Percentiles rank a stretch among this genome's conserved stretches.
Evolutionary conservation across 2,329 filamentous ascomycete species (phyloP).

Genomic region (Cladophialophora yegresii): DNA sequence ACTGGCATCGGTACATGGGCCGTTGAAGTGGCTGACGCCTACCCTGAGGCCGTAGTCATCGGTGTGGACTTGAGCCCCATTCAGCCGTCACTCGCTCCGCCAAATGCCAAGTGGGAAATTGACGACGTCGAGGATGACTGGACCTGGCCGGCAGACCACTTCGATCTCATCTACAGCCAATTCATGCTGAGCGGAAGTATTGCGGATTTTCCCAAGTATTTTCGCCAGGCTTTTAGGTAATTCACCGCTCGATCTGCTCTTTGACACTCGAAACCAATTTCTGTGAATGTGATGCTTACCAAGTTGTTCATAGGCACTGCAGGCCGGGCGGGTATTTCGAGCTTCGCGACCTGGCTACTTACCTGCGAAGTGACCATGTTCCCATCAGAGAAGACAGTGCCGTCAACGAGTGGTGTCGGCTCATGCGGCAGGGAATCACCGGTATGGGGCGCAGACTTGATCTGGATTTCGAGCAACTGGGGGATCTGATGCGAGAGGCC

Average conservation of each 20-base stretch:
- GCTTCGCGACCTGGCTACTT: slow-evolving; percentile 42
- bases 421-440: slow-evolving; percentile 42
- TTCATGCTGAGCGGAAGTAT: slow-evolving; percentile 57
- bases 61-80: slow-evolving; percentile 37
- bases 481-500: slow-evolving; percentile 32
- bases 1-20: slow-evolving; percentile 32
- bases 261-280: neutral
- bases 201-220: slow-evolving; percentile 52
- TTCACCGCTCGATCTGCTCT: neutral
- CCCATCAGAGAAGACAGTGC: slow-evolving; percentile 34
- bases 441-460: slow-evolving; percentile 50
- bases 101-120: slow-evolving; percentile 58
- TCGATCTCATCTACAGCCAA: slow-evolving; percentile 63
- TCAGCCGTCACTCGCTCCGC: slow-evolving; percentile 48
- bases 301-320: slow-evolving; percentile 38
- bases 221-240: slow-evolving; percentile 29
- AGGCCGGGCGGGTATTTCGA: slow-evolving; percentile 46
- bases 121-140: slow-evolving; percentile 61
- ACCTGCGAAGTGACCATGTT: slow-evolving; percentile 36
- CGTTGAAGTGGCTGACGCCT: slow-evolving; percentile 37
- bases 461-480: slow-evolving; percentile 38
- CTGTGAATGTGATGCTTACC: slow-evolving; percentile 36
- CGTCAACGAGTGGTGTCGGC: slow-evolving; percentile 24
- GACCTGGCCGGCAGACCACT: slow-evolving; percentile 56
- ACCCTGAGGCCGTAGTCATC: slow-evolving; percentile 23